Evolutionary conservation across 345 rosid species (phyloP).

Genomic region (Tarenaya hassleriana): DNA sequence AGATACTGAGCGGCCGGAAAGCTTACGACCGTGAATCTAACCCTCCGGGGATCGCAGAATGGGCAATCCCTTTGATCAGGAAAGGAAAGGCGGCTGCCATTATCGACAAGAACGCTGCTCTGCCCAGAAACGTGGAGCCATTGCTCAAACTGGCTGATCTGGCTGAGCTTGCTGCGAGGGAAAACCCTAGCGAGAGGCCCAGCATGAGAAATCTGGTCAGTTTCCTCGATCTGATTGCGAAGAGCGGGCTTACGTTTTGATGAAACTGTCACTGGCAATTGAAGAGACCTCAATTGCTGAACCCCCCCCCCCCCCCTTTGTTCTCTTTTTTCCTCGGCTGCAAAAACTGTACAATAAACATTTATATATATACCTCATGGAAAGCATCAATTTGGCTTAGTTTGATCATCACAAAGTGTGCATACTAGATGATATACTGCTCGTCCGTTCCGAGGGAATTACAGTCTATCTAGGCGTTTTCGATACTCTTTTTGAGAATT

Average conservation of each 20-base stretch:
- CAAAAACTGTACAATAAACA: no score
- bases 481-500: no score
- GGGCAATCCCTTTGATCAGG: slow-evolving; percentile 65
- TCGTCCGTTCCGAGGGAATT: no score
- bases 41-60: slow-evolving; percentile 62
- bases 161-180: slow-evolving; percentile 65
- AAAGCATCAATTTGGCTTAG: no score
- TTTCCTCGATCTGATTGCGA: slow-evolving; percentile 62
- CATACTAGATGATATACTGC: no score
- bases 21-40: slow-evolving; percentile 51
- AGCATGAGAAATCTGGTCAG: slow-evolving; percentile 45
- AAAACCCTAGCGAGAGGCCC: slow-evolving; percentile 56
- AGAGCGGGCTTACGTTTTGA: slow-evolving; percentile 53
- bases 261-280: not conserved
- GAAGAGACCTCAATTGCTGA: no score
- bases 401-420: no score
- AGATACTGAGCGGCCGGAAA: slow-evolving; percentile 83
- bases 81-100: slow-evolving; percentile 68
- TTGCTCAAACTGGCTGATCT: slow-evolving; percentile 70
- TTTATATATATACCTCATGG: no score
- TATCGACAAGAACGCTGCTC: slow-evolving; percentile 52
- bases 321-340: no score
- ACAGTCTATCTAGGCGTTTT: no score
- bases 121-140: slow-evolving; percentile 82
- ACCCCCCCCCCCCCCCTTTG: no score